Evolutionary conservation across 176 grass and related monocot genomes (phyloP).

Genomic region (Guadua angustifolia): DNA sequence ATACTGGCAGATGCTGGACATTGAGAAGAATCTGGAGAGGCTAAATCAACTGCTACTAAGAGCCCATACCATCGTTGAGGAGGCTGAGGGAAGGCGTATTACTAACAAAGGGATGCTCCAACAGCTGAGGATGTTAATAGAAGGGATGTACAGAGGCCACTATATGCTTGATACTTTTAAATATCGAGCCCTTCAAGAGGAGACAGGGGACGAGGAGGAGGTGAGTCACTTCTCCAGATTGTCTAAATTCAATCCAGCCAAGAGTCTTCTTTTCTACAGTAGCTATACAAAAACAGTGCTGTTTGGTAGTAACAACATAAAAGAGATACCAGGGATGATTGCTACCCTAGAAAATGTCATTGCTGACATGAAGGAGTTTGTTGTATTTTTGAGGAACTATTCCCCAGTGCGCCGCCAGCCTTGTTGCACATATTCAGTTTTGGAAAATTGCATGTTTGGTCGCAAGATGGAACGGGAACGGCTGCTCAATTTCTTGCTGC

Average conservation of each 20-base stretch:
- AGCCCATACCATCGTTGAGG: background rate
- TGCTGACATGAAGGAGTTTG: constrained; percentile 8
- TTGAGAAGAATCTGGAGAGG: background rate
- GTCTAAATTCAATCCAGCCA: constrained; percentile 14
- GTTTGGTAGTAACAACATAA: background rate
- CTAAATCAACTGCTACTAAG: constrained; percentile 32
- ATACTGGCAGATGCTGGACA: background rate
- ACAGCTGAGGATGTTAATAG: constrained; percentile 8
- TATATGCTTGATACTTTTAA: constrained; percentile 14
- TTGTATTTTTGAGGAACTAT: background rate
- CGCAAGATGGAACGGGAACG: constrained; percentile 2
- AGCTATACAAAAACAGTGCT: background rate
- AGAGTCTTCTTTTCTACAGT: background rate
- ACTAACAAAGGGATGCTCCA: constrained; percentile 26
- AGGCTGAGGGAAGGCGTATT: background rate
- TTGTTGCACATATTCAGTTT: background rate
- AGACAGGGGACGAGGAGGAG: background rate
- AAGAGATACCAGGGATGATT: background rate
- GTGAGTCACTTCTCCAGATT: background rate
- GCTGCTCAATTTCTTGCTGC: background rate
- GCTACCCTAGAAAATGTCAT: constrained; percentile 18
- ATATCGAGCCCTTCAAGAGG: background rate
- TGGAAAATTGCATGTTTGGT: constrained; percentile 15
- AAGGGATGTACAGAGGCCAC: constrained; percentile 24
- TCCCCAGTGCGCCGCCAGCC: background rate